These are phyloP conservation scores for Irineochytrium annulatum DNA, from an alignment of 192 early-diverging fungal genomes.

Conservation along the genomic window DNA sequence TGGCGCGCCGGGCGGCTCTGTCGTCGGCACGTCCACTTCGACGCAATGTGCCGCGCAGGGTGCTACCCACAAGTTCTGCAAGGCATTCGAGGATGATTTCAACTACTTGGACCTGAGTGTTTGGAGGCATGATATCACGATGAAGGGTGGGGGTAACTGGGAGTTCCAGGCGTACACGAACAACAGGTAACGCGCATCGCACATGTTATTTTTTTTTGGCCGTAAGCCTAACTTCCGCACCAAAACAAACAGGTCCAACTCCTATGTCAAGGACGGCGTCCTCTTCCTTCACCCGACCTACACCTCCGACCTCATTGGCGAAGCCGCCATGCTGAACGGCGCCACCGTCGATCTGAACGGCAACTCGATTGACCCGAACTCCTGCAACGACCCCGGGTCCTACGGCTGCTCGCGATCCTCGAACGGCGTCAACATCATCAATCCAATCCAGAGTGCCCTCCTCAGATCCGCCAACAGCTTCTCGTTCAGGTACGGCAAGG, in stretches of 20 bases:
- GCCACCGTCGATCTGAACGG: slow-evolving; percentile 27
- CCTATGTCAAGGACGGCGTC: slow-evolving; percentile 54
- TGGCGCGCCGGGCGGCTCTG: not conserved
- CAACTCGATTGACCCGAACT: not conserved
- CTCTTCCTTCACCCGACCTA: slow-evolving; percentile 59
- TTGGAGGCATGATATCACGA: slow-evolving; percentile 27
- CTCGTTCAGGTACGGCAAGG: slow-evolving; percentile 51
- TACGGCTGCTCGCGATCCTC: slow-evolving; percentile 24
- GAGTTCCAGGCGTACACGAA: slow-evolving; percentile 27
- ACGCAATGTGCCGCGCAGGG: not conserved
- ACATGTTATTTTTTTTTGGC: too few relatives aligned
- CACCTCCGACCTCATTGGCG: slow-evolving; percentile 50
- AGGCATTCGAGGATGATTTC: slow-evolving; percentile 23
- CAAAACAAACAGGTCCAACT: slow-evolving; percentile 46
- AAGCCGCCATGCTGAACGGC: slow-evolving; percentile 30
- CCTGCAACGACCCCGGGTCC: slow-evolving; percentile 28
- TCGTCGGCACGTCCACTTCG: not conserved
- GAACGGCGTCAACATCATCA: slow-evolving; percentile 40
- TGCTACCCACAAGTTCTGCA: slow-evolving; percentile 19
- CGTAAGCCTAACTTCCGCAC: too few relatives aligned
- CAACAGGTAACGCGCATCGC: too few relatives aligned
- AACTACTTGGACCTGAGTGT: slow-evolving; percentile 5
- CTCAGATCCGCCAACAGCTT: slow-evolving; percentile 42
- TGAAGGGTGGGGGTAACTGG: slow-evolving; percentile 27
- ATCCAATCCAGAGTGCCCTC: slow-evolving; percentile 57